A percentile compares a stretch with the other conserved stretches of the same genome.
Evolutionary conservation across 176 grass and related monocot species (phyloP).

Genomic region (Ensete ventricosum): DNA sequence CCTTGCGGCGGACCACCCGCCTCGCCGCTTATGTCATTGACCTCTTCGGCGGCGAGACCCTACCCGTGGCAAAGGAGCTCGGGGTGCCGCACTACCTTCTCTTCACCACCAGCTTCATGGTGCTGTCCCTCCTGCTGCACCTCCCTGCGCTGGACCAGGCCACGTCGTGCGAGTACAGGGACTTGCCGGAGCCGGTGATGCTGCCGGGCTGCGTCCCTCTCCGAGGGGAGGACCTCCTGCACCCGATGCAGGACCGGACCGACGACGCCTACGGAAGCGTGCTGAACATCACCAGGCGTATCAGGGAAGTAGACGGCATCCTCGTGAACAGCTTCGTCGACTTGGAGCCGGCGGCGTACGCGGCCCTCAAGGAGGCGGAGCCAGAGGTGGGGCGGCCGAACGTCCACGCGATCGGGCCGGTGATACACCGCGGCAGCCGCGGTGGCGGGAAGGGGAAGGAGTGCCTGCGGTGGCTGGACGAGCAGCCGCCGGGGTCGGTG

Average conservation of each 20-base stretch:
- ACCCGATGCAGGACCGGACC: conserved; percentile 18
- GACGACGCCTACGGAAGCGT: conserved; percentile 6
- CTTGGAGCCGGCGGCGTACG: conserved; percentile 11
- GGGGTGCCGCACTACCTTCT: neutral
- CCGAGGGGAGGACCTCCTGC: conserved; percentile 8
- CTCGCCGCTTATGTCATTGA: conserved; percentile 7
- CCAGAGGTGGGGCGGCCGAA: neutral
- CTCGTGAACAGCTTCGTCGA: conserved; percentile 31
- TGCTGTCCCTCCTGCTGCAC: neutral
- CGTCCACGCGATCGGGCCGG: neutral
- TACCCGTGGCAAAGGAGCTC: conserved; percentile 1
- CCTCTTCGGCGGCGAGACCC: neutral
- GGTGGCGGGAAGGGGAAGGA: neutral
- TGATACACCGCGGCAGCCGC: neutral
- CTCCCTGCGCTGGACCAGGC: neutral
- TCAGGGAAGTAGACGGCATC: conserved; percentile 16
- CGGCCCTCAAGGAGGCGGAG: neutral
- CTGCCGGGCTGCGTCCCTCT: conserved; percentile 28
- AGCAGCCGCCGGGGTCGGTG: conserved; percentile 31
- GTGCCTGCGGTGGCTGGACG: conserved; percentile 46
- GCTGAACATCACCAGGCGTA: conserved; percentile 3
- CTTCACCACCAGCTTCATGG: neutral
- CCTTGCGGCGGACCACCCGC: neutral
- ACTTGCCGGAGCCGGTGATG: conserved; percentile 2
- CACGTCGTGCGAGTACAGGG: conserved; percentile 7